Conservation (phyloP, 176 grass and related monocot species). For the Carex kokanica region DNA sequence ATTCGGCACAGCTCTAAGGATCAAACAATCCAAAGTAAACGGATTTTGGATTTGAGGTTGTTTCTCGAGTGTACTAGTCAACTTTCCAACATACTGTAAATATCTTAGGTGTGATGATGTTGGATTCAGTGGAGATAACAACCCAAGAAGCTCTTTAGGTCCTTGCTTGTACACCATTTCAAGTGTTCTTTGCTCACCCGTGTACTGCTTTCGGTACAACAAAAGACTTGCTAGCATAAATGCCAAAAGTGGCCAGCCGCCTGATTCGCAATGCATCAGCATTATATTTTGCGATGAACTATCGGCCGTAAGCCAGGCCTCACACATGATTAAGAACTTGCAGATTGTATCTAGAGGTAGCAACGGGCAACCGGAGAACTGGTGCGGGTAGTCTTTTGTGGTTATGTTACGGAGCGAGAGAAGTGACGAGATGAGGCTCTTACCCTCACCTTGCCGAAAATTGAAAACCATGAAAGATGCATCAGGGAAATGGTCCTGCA, state of each 20-base stretch:
- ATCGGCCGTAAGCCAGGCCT: slow-evolving; percentile 73
- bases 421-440: slow-evolving; percentile 47
- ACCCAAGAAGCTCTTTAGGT: slow-evolving; percentile 74
- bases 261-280: slow-evolving; percentile 88
- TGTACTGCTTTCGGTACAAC: slow-evolving; percentile 78
- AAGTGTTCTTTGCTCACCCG: slow-evolving; percentile 81
- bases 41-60: slow-evolving; percentile 42
- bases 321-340: slow-evolving; percentile 73
- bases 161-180: slow-evolving; percentile 96
- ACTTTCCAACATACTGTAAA: slow-evolving; percentile 68
- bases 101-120: slow-evolving; percentile 85
- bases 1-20: slow-evolving; percentile 77
- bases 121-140: slow-evolving; percentile 67
- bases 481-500: slow-evolving; percentile 57
- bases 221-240: slow-evolving; percentile 97
- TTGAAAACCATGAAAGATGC: slow-evolving; percentile 85
- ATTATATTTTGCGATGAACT: slow-evolving; percentile 65
- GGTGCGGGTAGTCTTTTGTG: slow-evolving; percentile 62
- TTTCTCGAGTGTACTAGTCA: slow-evolving; percentile 45
- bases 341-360: slow-evolving; percentile 78
- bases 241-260: slow-evolving; percentile 81
- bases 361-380: slow-evolving; percentile 64
- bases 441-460: slow-evolving; percentile 56
- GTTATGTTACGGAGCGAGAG: slow-evolving; percentile 62
- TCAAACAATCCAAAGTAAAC: slow-evolving; percentile 90